Evolutionary conservation across 768 basidiomycete species (phyloP).

Genomic region (Tulasnella sp.): DNA sequence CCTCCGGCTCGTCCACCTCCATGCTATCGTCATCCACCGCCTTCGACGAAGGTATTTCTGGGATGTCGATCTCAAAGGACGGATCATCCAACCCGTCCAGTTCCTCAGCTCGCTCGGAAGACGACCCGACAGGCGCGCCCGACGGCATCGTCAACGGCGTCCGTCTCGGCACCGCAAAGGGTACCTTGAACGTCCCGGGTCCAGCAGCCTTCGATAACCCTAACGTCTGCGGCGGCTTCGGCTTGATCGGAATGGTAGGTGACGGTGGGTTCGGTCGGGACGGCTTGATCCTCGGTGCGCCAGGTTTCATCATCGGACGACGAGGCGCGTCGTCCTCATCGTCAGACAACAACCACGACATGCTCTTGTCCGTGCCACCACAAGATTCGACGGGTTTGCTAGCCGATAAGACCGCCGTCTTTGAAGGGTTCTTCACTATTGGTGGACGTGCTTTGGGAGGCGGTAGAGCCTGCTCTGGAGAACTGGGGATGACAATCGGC

Average conservation of each 20-base stretch:
- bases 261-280: neutral
- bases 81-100: neutral
- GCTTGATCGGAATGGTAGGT: neutral
- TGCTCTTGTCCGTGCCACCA: constrained; percentile 7
- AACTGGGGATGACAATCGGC: neutral
- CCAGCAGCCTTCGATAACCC: neutral
- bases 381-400: neutral
- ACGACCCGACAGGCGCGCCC: neutral
- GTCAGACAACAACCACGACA: constrained; percentile 25
- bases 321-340: constrained; percentile 1
- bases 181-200: neutral
- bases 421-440: neutral
- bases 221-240: neutral
- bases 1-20: constrained; percentile 19
- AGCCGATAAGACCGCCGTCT: neutral
- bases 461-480: neutral
- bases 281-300: neutral
- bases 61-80: neutral
- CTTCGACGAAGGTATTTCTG: neutral
- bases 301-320: neutral
- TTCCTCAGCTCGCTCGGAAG: neutral
- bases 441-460: neutral
- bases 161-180: neutral
- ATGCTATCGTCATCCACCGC: neutral
- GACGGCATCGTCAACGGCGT: neutral